Base-by-base conservation (phyloP, 768 basidiomycete genomes). In the Kwoniella botswanensis region DNA sequence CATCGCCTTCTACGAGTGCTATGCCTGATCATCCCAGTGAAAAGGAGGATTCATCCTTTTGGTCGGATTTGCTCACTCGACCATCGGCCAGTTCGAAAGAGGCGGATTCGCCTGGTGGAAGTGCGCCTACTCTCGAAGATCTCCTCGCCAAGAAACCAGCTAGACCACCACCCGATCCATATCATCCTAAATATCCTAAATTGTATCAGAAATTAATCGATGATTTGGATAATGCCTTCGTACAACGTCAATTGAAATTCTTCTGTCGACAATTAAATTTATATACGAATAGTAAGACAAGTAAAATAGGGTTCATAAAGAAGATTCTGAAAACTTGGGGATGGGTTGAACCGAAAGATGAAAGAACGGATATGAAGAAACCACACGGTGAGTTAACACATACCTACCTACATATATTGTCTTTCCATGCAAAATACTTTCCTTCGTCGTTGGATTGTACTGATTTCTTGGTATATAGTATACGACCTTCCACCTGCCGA, bases 401-500 rank as follows among this genome's bases (percentile, higher is more conserved):
- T 18, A 50, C 46, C 18, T 15, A 35, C 35, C 35, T 6, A 35
- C 35, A 35, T 35, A 35, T 50, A 50, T 50, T 2, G 46, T 10
- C 46, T 13, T 50, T 13, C 18, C 46, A 15, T 15, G 46, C 46
- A 15, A 10, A 18, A 50, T 50, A 35, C 35, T 35, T 9, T 35
- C 7, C 35, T 35, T 4, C 35, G 35, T 7, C 7, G 7, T 6
- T 35, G 4, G 35, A 5, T 50, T 50, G 6, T 13, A 50, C 46
- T 50, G 46, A 50, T 18, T 1, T 22, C 7, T 3, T 7, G 24
- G 2, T 21, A 22, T 12, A 2, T 35, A 70, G 68, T 70, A 12
- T 70, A 64, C 56, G 68, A 70, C 21, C 57, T 70, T 15, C 63
- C 68, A 26, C 43, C 68, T 9, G 42, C 68, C 24, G 68, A 70